A percentile compares a stretch with the other conserved stretches of the same genome.
phyloP scores from a whole-genome alignment of 1,284 basidiomycete species.

The Rhodofomes roseus region DNA sequence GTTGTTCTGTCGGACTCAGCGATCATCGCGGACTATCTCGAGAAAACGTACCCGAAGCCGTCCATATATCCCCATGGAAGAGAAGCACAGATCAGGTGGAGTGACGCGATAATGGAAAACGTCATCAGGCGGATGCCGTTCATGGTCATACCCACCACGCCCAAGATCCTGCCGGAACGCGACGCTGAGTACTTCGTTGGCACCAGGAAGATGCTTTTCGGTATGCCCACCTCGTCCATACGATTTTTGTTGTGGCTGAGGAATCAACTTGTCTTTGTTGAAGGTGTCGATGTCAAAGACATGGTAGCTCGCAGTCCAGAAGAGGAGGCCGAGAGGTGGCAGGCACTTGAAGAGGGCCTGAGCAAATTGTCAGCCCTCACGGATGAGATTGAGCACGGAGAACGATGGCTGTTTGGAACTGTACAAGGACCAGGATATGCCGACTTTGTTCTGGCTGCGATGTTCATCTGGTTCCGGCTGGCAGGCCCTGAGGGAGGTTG shows the following conservation, averaged over 20 bases:
- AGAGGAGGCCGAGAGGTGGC: constrained; percentile 3
- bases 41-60: constrained; percentile 35
- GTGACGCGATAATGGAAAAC: not conserved
- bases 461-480: constrained; percentile 2
- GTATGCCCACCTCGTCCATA: not conserved
- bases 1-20: constrained; percentile 34
- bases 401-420: constrained; percentile 2
- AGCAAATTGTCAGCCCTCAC: not conserved
- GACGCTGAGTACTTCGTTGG: not conserved
- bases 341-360: not conserved
- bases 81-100: constrained; percentile 7
- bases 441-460: constrained; percentile 5
- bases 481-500: constrained; percentile 3
- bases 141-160: constrained; percentile 3
- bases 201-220: constrained; percentile 1
- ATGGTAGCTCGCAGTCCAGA: constrained; percentile 1
- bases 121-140: not conserved
- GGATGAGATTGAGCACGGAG: constrained; percentile 2
- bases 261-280: not conserved
- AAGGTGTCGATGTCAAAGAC: constrained; percentile 2
- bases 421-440: constrained; percentile 3
- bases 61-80: constrained; percentile 21
- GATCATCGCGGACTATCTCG: constrained; percentile 41
- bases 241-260: not conserved
- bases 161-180: not conserved